These are phyloP conservation scores for Crucihimalaya himalaica DNA, from an alignment of 345 rosid genomes.

Conservation along the genomic window DNA sequence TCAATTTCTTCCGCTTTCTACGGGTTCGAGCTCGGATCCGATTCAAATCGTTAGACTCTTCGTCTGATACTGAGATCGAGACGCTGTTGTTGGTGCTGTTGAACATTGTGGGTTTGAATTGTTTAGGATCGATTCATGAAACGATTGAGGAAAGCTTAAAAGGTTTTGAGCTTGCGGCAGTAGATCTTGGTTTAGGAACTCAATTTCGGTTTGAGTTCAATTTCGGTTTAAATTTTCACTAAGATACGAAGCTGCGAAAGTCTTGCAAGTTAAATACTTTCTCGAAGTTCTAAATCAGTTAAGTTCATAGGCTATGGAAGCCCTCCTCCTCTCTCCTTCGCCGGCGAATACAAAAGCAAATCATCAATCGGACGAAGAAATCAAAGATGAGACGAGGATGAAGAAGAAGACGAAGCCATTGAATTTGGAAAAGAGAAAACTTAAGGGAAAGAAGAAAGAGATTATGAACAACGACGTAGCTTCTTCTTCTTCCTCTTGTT, in stretches of 20 bases:
- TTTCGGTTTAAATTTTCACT: neutral
- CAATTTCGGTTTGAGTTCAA: no score
- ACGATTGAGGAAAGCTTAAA: neutral
- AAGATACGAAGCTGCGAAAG: slow-evolving; percentile 23
- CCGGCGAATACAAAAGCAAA: slow-evolving; percentile 21
- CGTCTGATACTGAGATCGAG: slow-evolving; percentile 73
- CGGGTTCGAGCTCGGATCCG: slow-evolving; percentile 68
- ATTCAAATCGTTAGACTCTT: slow-evolving; percentile 62
- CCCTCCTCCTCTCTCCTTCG: slow-evolving; percentile 35
- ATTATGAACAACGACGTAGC: slow-evolving; percentile 30
- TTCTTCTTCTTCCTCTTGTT: slow-evolving; percentile 37
- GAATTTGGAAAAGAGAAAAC: slow-evolving; percentile 26
- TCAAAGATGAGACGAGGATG: slow-evolving; percentile 17
- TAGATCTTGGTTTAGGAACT: no score
- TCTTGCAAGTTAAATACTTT: slow-evolving; percentile 25
- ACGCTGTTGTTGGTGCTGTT: slow-evolving; percentile 45
- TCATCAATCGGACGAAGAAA: slow-evolving; percentile 12
- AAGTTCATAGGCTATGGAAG: slow-evolving; percentile 36
- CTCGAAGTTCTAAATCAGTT: slow-evolving; percentile 14
- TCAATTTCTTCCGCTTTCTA: slow-evolving; percentile 67
- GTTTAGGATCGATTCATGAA: neutral
- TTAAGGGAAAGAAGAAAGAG: slow-evolving; percentile 33
- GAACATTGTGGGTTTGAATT: slow-evolving; percentile 19
- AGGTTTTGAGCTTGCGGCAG: neutral
- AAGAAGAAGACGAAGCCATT: slow-evolving; percentile 42